Conservation (phyloP, 257 asterid genomes). For the Solanum acaule region DNA sequence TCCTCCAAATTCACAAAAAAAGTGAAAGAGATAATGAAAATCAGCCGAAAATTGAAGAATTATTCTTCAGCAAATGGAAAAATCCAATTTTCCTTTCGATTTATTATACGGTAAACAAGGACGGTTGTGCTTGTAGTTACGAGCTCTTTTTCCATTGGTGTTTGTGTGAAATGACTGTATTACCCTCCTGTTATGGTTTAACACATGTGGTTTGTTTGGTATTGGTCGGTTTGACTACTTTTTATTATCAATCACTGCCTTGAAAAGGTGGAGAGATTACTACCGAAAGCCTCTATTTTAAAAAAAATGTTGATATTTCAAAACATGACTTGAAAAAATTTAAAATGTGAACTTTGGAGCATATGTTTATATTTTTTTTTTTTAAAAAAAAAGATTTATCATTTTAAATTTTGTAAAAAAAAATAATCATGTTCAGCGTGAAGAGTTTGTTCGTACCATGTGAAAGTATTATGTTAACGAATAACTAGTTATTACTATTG, state of each 20-base stretch:
- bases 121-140: not conserved
- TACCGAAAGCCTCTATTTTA: rapidly evolving
- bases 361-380: too few relatives aligned
- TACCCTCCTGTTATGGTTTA: not conserved
- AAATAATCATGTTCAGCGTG: too few relatives aligned
- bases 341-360: too few relatives aligned
- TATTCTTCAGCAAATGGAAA: not conserved
- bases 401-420: too few relatives aligned
- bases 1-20: not conserved
- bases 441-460: too few relatives aligned
- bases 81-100: not conserved
- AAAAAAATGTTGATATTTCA: too few relatives aligned
- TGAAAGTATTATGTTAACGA: too few relatives aligned
- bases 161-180: not conserved
- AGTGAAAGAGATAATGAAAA: not conserved
- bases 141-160: not conserved
- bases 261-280: too few relatives aligned
- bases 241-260: not conserved
- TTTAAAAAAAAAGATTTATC: too few relatives aligned
- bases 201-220: not conserved
- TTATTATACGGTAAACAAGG: not conserved
- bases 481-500: too few relatives aligned
- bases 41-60: not conserved
- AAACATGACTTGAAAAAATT: too few relatives aligned
- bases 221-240: not conserved